phyloP scores from a whole-genome alignment of 2,329 filamentous ascomycete species.

The Fusarium nygamai region DNA sequence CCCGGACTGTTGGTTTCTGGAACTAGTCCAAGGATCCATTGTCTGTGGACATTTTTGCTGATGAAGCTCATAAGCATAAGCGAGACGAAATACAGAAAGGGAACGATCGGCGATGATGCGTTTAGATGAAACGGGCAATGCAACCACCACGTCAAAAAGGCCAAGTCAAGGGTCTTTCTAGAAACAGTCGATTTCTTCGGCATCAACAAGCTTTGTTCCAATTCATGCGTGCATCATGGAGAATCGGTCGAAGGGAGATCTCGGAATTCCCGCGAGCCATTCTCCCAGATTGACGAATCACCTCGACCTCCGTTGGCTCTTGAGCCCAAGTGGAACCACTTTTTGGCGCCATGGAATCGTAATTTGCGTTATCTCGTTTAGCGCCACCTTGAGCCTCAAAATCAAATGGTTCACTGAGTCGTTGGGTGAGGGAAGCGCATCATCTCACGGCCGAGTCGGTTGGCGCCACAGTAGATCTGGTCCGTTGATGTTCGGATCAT shows the following conservation, averaged over 20 bases:
- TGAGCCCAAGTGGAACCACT: not conserved
- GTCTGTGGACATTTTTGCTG: not conserved
- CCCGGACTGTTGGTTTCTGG: not conserved
- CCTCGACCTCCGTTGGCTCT: not conserved
- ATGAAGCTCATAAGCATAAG: not conserved
- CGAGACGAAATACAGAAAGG: not conserved
- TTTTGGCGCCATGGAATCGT: not conserved
- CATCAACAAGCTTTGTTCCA: not conserved
- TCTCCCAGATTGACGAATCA: slow-evolving; percentile 5
- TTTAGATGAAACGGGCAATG: not conserved
- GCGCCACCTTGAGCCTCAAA: slow-evolving; percentile 24
- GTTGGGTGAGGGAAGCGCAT: not conserved
- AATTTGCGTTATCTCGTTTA: slow-evolving; percentile 21
- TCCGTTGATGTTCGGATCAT: slow-evolving; percentile 3
- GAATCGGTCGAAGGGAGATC: slow-evolving; percentile 13
- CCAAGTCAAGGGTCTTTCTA: not conserved
- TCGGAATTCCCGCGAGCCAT: slow-evolving; percentile 13
- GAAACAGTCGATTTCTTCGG: not conserved
- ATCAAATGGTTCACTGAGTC: slow-evolving; percentile 6
- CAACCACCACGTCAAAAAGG: not conserved
- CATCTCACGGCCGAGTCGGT: not conserved
- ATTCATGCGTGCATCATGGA: not conserved
- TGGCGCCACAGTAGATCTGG: slow-evolving; percentile 3
- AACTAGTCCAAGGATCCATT: not conserved
- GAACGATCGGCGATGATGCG: not conserved